Conservation (phyloP, 208 protist species). For the Lotmaria passim region DNA sequence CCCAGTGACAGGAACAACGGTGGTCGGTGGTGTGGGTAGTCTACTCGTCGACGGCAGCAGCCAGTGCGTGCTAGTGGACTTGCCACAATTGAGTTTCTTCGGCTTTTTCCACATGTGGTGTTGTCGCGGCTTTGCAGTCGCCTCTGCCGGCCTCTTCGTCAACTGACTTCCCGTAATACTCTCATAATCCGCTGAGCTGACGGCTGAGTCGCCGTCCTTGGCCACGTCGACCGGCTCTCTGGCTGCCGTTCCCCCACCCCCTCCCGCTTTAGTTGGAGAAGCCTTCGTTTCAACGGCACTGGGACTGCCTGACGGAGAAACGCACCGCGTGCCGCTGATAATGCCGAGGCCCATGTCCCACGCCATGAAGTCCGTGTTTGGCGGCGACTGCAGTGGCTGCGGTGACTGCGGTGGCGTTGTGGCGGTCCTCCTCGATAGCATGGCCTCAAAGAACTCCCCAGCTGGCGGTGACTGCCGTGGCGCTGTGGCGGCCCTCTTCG, state of each 20-base stretch:
- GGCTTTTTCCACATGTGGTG: too few relatives aligned
- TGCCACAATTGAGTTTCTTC: too few relatives aligned
- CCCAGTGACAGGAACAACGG: not conserved
- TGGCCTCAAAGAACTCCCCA: too few relatives aligned
- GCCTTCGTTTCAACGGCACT: not conserved
- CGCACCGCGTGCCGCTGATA: not conserved
- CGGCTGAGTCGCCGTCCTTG: not conserved
- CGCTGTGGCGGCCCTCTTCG: too few relatives aligned
- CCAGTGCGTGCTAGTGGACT: too few relatives aligned
- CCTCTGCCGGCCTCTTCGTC: not conserved
- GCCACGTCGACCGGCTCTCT: too few relatives aligned
- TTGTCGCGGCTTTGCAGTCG: not conserved
- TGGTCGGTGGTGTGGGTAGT: too few relatives aligned
- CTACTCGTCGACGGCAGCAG: too few relatives aligned
- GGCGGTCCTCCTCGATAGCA: too few relatives aligned
- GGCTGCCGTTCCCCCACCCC: too few relatives aligned
- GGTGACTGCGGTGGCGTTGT: not conserved
- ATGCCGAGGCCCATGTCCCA: constrained; percentile 18
- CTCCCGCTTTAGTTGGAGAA: too few relatives aligned
- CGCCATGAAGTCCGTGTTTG: constrained; percentile 3
- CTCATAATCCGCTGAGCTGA: not conserved
- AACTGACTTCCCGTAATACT: not conserved
- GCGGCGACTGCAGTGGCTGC: not conserved
- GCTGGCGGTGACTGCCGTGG: too few relatives aligned
- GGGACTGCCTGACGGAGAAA: not conserved